These are phyloP conservation scores for Phytophthora rubi DNA, from an alignment of 352 stramenopile genomes.

Conservation along the genomic window DNA sequence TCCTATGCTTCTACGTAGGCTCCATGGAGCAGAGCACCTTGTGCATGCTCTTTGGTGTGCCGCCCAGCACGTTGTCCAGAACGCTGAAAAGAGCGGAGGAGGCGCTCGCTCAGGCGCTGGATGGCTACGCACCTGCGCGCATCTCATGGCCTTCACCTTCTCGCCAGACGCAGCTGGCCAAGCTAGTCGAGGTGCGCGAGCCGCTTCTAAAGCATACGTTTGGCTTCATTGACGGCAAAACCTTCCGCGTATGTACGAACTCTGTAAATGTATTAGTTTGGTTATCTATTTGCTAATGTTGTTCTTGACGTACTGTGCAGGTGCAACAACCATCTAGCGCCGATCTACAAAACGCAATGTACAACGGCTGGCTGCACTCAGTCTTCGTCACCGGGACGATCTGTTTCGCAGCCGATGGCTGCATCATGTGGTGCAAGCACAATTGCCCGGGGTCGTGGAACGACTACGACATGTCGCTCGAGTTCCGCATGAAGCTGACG, in stretches of 20 bases:
- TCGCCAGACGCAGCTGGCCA: neutral
- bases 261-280: neutral
- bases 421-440: slow-evolving; percentile 2
- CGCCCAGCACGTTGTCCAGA: neutral
- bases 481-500: neutral
- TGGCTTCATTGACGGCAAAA: neutral
- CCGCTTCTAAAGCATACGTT: neutral
- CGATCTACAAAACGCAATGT: neutral
- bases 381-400: slow-evolving; percentile 2
- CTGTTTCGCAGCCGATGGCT: slow-evolving; percentile 2
- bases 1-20: neutral
- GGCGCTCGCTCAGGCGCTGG: neutral
- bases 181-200: neutral
- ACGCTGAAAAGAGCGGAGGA: neutral
- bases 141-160: slow-evolving; percentile 1
- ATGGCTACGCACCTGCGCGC: neutral
- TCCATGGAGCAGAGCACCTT: slow-evolving; percentile 1
- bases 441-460: neutral
- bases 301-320: neutral
- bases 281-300: neutral
- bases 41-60: slow-evolving; percentile 1
- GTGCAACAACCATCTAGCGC: neutral
- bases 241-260: neutral
- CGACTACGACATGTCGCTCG: neutral
- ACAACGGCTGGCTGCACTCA: neutral